Evolutionary conservation across 352 stramenopile genomes (phyloP).

Genomic region (Globisporangium apiculatum): DNA sequence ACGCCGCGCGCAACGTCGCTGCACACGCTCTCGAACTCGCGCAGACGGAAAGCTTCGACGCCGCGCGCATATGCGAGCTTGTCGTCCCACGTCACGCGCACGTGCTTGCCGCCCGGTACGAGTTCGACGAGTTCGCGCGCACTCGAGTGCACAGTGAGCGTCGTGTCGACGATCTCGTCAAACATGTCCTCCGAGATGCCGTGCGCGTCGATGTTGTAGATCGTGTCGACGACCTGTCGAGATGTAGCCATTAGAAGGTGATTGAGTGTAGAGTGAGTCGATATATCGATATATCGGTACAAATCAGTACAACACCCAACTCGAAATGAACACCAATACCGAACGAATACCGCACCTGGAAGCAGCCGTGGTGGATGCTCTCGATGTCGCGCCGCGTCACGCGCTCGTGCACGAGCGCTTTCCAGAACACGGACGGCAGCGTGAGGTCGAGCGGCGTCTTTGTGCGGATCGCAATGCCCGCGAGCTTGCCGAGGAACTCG

Average conservation of each 20-base stretch:
- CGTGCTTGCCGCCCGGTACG: conserved; percentile 60
- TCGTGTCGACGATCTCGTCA: conserved; percentile 88
- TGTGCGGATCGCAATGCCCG: conserved; percentile 89
- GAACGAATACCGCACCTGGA: conserved; percentile 23
- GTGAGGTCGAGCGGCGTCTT: conserved; percentile 92
- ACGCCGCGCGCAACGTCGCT: conserved; percentile 70
- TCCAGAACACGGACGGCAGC: conserved; percentile 90
- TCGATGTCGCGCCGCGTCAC: conserved; percentile 80
- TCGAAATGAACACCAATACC: no score
- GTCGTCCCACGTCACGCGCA: conserved; percentile 90
- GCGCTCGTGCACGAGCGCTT: conserved; percentile 80
- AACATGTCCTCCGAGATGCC: conserved; percentile 84
- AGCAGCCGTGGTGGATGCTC: conserved; percentile 73
- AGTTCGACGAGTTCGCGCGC: conserved; percentile 75
- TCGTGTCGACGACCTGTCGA: conserved; percentile 70
- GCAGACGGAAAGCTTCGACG: conserved; percentile 71
- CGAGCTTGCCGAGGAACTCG: conserved; percentile 92
- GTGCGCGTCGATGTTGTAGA: conserved; percentile 71
- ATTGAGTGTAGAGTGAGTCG: neutral
- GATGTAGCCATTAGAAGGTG: no score
- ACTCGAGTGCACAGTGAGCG: conserved; percentile 85
- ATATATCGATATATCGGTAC: neutral
- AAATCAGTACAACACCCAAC: no score
- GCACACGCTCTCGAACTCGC: conserved; percentile 75
- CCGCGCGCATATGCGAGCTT: conserved; percentile 73